Percentiles rank a stretch among this genome's conserved stretches.
phyloP scores from a whole-genome alignment of 1,284 basidiomycete genomes.

The Inonotus obliquus region DNA sequence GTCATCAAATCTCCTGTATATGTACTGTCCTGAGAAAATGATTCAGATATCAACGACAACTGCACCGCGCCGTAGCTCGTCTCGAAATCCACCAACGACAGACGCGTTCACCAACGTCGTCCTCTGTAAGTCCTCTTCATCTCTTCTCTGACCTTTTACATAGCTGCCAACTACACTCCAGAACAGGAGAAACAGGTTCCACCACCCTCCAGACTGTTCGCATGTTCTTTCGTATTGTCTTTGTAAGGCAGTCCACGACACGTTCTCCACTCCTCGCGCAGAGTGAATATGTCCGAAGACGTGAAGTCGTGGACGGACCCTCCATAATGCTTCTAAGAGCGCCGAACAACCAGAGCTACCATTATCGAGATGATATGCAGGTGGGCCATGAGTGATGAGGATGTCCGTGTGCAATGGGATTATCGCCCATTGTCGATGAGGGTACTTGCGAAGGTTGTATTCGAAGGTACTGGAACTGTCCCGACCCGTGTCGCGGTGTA shows the following conservation, averaged over 20 bases:
- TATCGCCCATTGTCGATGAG: slow-evolving; percentile 23
- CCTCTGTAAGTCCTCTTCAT: too few relatives aligned
- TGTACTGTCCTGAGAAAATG: too few relatives aligned
- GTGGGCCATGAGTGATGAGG: slow-evolving; percentile 41
- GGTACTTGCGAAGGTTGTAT: slow-evolving; percentile 7
- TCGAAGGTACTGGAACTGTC: slow-evolving; percentile 35
- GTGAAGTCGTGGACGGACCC: slow-evolving; percentile 32
- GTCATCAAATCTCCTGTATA: too few relatives aligned
- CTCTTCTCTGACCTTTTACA: not conserved
- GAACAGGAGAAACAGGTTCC: not conserved
- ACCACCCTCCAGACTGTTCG: not conserved
- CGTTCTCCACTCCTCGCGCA: slow-evolving; percentile 29
- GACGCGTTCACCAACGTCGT: slow-evolving; percentile 4
- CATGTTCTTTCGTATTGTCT: slow-evolving; percentile 20
- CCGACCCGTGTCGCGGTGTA: slow-evolving; percentile 32
- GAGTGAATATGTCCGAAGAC: slow-evolving; percentile 42
- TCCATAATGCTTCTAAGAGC: slow-evolving; percentile 31
- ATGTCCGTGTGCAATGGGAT: slow-evolving; percentile 33
- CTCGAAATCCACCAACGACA: not conserved
- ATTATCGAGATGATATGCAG: slow-evolving; percentile 31
- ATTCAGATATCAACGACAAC: slow-evolving; percentile 8
- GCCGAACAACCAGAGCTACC: slow-evolving; percentile 28
- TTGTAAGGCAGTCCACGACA: slow-evolving; percentile 31
- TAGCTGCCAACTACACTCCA: not conserved
- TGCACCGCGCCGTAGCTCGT: not conserved